Conservation (phyloP, 495 filamentous ascomycete genomes). For the Annulohypoxylon nitens region DNA sequence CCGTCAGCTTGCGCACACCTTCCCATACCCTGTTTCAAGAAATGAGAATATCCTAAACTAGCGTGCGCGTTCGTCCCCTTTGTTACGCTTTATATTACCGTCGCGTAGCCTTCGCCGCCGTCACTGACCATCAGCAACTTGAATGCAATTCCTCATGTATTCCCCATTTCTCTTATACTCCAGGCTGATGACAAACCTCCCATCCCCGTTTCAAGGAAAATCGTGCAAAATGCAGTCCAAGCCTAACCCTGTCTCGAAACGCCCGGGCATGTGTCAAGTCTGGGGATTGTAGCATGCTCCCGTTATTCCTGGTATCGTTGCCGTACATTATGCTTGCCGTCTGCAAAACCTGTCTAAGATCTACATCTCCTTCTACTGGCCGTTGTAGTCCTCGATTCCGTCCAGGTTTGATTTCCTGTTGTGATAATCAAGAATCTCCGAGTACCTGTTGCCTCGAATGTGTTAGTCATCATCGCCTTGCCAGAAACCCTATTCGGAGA, state of each 20-base stretch:
- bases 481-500: slow-evolving; percentile 22
- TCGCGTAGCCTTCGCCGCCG: slow-evolving; percentile 29
- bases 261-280: slow-evolving; percentile 47
- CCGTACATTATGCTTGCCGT: slow-evolving; percentile 41
- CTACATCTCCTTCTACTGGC: slow-evolving; percentile 51
- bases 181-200: slow-evolving; percentile 29
- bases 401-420: slow-evolving; percentile 77
- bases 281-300: slow-evolving; percentile 31
- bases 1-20: slow-evolving; percentile 22
- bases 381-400: slow-evolving; percentile 56
- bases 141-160: slow-evolving; percentile 45
- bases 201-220: slow-evolving; percentile 29
- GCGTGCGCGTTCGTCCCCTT: slow-evolving; percentile 18
- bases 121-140: slow-evolving; percentile 26
- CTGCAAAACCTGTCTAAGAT: slow-evolving; percentile 35
- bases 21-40: slow-evolving; percentile 17
- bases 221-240: slow-evolving; percentile 38
- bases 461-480: slow-evolving; percentile 43
- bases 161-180: slow-evolving; percentile 36
- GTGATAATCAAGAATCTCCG: slow-evolving; percentile 98
- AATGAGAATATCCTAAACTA: slow-evolving; percentile 29
- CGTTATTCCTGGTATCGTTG: slow-evolving; percentile 42
- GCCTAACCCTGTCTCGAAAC: slow-evolving; percentile 51
- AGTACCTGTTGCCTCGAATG: slow-evolving; percentile 78
- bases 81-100: slow-evolving; percentile 47